Evolutionary conservation across 176 grass and related monocot genomes (phyloP), one percentile per base, ranked within the genome.

Genomic region (Carex pumila): DNA sequence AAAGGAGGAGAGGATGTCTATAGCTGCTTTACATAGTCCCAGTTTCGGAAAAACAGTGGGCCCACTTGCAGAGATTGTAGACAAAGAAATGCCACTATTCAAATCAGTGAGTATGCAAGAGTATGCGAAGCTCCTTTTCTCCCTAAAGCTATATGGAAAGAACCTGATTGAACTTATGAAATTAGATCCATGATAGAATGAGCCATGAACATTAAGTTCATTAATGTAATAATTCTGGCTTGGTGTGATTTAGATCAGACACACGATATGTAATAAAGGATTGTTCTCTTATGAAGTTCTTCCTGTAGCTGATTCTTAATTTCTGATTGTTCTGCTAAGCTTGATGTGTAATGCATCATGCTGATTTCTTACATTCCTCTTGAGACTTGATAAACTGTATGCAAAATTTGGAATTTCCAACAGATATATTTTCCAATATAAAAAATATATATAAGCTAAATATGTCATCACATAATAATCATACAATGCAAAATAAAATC

Each of bases 111-210:
- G 57, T 57, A 53, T 47, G 14, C 45, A 69, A 17, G 71, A 86
- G 11, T 86, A 29, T 43, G 18, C 52, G 1, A 86, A 86, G 13
- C 84, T 69, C 57, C 56, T 80, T 9, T 43, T 86, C 6, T 58
- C 84, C 6, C 76, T 43, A 37, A 86, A 86, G 49, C 45, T 86
- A 3, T 64, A 80, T 69, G 73, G 75, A 50, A 86, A 86, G 61
- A 86, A 18, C 32, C 31, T 70, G 59, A 59, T 80, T 1, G 61
- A 86, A 34, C 30, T 36, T 18, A 45, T 86, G 85, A 86, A 85
- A 81, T 81, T 63, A 39, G 37, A 81, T 39, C 15, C 56, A 45
- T 81, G 30, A 81, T 15, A n/a, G 53, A 57, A 3, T 19, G 2
- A 45, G 6, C 34, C 18, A 71, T 18, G 37, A 70, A 31, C 32